Percentiles rank a stretch among this genome's conserved stretches.
Evolutionary conservation across 768 basidiomycete species (phyloP).

Genomic region (Paxillus rubicundulus): DNA sequence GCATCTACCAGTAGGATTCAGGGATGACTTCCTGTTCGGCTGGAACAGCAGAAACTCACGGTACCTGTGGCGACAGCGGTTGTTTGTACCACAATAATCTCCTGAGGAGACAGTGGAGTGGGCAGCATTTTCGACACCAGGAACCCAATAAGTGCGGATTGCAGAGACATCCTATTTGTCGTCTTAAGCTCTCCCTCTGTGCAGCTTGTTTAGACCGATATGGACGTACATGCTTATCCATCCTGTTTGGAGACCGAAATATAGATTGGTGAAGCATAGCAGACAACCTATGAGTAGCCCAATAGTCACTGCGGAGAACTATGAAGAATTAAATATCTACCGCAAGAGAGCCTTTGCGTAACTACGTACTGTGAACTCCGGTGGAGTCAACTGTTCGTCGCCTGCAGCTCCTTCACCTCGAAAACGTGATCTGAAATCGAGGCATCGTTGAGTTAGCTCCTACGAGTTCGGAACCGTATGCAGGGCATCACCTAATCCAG

Average conservation of each 20-base stretch:
- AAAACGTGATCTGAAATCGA: constrained; percentile 7
- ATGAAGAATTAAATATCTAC: background rate
- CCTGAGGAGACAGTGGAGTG: constrained; percentile 78
- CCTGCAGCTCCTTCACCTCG: background rate
- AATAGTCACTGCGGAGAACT: constrained; percentile 60
- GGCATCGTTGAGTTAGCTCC: background rate
- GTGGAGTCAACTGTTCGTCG: constrained; percentile 6
- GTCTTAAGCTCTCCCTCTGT: background rate
- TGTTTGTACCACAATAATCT: constrained; percentile 92
- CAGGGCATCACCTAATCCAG: constrained; percentile 23
- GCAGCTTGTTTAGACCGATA: background rate
- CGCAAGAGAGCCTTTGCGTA: background rate
- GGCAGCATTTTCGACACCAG: constrained; percentile 76
- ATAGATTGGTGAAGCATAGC: constrained; percentile 90
- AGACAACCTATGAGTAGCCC: constrained; percentile 85
- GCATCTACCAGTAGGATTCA: constrained; percentile 49
- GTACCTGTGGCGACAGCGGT: constrained; percentile 93
- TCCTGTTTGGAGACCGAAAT: constrained; percentile 83
- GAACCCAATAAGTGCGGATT: constrained; percentile 91
- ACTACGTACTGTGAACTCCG: constrained; percentile 32
- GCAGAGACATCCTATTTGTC: constrained; percentile 86
- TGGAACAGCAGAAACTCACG: constrained; percentile 20
- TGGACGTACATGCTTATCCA: constrained; percentile 79
- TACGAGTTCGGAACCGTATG: background rate
- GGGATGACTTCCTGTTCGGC: background rate